phyloP scores from a whole-genome alignment of 2,329 filamentous ascomycete species.

The Aureobasidium uvarum region DNA sequence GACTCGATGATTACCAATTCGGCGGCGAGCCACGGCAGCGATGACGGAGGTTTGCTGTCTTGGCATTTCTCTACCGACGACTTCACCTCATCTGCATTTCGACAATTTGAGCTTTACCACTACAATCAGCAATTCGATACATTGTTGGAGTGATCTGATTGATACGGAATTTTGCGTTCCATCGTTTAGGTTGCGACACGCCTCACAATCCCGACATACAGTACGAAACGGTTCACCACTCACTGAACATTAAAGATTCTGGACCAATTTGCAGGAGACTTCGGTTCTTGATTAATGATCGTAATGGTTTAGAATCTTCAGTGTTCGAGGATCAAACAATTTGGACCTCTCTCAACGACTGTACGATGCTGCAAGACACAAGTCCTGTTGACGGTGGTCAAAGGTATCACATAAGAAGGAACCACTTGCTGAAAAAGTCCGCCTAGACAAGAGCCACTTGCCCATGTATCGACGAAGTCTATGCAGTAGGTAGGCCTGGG shows the following conservation, averaged over 20 bases:
- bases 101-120: not conserved
- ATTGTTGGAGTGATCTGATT: not conserved
- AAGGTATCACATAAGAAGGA: not conserved
- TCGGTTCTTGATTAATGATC: not conserved
- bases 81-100: not conserved
- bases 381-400: not conserved
- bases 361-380: not conserved
- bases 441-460: not conserved
- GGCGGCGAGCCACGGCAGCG: conserved; percentile 8
- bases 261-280: not conserved
- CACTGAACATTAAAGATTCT: not conserved
- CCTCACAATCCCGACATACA: not conserved
- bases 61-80: not conserved
- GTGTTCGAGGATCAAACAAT: not conserved
- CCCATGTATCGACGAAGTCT: not conserved
- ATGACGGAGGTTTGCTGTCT: conserved; percentile 10
- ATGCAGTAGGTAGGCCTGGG: not conserved
- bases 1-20: conserved; percentile 18
- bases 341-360: not conserved
- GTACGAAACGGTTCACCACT: not conserved
- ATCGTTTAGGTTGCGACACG: not conserved
- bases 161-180: not conserved
- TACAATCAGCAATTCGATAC: not conserved
- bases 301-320: too few relatives aligned
- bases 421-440: not conserved